A percentile compares a stretch with the other conserved stretches of the same genome.
phyloP scores from a whole-genome alignment of 305 asterid species.

The Petunia hybrid region DNA sequence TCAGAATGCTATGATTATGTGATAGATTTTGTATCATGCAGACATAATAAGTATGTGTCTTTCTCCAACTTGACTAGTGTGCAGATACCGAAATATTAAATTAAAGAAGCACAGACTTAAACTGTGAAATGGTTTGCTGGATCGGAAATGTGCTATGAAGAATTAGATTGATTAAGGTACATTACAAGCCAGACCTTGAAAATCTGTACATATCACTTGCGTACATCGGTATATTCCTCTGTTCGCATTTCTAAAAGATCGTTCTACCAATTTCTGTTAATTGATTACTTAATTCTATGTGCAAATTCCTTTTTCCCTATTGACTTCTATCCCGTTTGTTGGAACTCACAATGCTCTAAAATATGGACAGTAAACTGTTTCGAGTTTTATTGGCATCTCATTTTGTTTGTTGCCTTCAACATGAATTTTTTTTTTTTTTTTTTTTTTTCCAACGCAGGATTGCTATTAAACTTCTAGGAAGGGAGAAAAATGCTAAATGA shows the following conservation, averaged over 20 bases:
- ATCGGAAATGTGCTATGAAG: neutral
- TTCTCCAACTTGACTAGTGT: neutral
- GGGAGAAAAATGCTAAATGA: too few species aligned
- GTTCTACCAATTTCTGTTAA: neutral
- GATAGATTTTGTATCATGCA: neutral
- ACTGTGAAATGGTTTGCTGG: too few species aligned
- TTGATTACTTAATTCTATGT: neutral
- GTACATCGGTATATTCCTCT: neutral
- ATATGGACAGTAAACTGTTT: neutral
- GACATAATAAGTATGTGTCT: neutral
- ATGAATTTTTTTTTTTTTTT: too few species aligned
- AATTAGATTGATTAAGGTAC: neutral
- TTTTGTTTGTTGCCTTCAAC: neutral
- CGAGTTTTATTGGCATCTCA: neutral
- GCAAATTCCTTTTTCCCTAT: neutral
- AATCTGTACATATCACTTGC: neutral
- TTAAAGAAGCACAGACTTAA: too few species aligned
- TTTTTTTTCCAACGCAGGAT: too few species aligned
- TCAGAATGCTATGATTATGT: neutral
- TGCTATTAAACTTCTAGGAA: too few species aligned
- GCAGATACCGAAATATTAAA: too few species aligned
- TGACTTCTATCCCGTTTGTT: neutral
- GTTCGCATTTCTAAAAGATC: neutral
- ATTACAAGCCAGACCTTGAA: neutral
- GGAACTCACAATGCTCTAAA: neutral